A percentile compares a stretch with the other conserved stretches of the same genome.
Conservation (phyloP, 495 filamentous ascomycete species). For the Staphylotrichum tortipilum region DNA sequence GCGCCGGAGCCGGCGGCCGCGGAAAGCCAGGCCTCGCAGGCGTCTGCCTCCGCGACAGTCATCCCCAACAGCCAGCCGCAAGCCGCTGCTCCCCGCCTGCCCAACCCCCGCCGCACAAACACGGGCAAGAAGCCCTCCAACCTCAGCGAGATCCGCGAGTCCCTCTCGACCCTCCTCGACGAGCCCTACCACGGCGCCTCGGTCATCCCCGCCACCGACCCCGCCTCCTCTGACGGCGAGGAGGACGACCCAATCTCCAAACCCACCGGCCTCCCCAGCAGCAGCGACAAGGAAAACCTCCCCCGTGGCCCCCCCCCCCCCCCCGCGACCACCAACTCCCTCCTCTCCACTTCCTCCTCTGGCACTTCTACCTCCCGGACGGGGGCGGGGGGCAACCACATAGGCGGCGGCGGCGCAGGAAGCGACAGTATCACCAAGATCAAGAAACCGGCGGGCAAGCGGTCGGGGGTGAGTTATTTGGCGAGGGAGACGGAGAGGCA, state of each 20-base stretch:
- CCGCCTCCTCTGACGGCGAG: conserved; percentile 35
- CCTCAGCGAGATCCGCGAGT: conserved; percentile 70
- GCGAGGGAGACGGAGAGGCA: conserved; percentile 62
- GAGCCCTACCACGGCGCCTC: conserved; percentile 38
- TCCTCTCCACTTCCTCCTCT: conserved; percentile 25
- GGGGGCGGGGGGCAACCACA: not conserved
- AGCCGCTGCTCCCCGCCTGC: conserved; percentile 10
- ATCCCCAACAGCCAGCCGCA: conserved; percentile 43
- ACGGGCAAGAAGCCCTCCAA: conserved; percentile 50
- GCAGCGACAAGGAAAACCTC: conserved; percentile 35
- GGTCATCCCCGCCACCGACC: conserved; percentile 38
- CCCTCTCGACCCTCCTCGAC: conserved; percentile 72
- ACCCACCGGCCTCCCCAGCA: conserved; percentile 16
- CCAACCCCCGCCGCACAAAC: conserved; percentile 56
- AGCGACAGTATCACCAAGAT: conserved; percentile 39
- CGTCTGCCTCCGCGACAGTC: conserved; percentile 17
- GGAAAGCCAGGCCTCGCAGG: conserved; percentile 32
- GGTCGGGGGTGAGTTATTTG: conserved; percentile 66
- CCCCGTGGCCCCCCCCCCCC: conserved; percentile 55
- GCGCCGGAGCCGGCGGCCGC: conserved; percentile 34
- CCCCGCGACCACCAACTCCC: conserved; percentile 60
- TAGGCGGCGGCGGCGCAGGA: conserved; percentile 11
- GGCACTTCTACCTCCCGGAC: conserved; percentile 10
- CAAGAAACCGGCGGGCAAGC: conserved; percentile 59
- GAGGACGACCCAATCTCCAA: conserved; percentile 22